A percentile compares a stretch with the other conserved stretches of the same genome.
Evolutionary conservation across 345 rosid species (phyloP).

Genomic region (Cardamine resedifolia): DNA sequence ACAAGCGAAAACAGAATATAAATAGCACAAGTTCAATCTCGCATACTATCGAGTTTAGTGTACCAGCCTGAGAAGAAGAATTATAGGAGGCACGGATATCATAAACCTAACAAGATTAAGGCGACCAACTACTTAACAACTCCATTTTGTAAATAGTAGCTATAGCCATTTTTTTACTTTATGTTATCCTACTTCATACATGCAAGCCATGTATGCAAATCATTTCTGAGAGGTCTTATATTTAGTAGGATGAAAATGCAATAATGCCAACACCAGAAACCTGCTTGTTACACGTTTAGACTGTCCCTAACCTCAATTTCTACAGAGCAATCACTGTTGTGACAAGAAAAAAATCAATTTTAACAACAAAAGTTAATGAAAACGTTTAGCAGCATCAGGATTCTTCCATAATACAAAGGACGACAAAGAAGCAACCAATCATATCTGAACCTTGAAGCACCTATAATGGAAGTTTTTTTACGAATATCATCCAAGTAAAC

Average conservation of each 20-base stretch:
- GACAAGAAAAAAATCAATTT: background rate
- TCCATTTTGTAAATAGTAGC: background rate
- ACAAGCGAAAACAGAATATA: background rate
- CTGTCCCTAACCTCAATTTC: conserved; percentile 7
- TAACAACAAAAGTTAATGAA: background rate
- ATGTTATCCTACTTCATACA: background rate
- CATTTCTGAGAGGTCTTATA: background rate
- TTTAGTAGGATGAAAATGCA: background rate
- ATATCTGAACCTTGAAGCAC: conserved; percentile 10
- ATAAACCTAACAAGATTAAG: background rate
- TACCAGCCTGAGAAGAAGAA: conserved; percentile 12
- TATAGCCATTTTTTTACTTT: background rate
- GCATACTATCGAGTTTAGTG: background rate
- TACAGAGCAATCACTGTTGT: background rate
- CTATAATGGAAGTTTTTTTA: background rate
- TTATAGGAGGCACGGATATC: background rate
- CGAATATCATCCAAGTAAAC: conserved; percentile 1
- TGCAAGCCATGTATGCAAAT: background rate
- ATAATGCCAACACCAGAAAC: background rate
- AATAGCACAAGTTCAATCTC: background rate
- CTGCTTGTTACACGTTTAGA: background rate
- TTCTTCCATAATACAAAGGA: conserved; percentile 1
- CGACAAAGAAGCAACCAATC: conserved; percentile 1
- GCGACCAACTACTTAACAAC: background rate
- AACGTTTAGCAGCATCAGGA: conserved; percentile 12